Evolutionary conservation across 208 protist species (phyloP).

Genomic region (Leishmania turanica): DNA sequence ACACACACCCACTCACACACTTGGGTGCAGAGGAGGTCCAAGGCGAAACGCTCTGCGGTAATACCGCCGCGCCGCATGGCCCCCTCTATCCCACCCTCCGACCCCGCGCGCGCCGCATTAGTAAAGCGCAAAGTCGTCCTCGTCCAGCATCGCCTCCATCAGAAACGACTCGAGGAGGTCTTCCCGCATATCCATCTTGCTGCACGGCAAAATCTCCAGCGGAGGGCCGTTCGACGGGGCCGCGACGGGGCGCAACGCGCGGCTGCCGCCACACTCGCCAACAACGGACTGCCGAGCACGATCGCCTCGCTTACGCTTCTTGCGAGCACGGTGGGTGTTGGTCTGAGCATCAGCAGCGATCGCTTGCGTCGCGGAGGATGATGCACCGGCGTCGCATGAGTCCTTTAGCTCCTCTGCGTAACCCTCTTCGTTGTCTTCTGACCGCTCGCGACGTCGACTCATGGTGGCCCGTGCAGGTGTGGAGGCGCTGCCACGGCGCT

Average conservation of each 20-base stretch:
- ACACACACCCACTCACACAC: neutral
- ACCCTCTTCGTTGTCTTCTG: conserved; percentile 10
- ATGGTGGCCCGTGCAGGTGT: neutral
- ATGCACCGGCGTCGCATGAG: neutral
- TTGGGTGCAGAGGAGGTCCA: neutral
- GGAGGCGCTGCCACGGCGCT: neutral
- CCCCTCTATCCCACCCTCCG: neutral
- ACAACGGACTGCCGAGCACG: conserved; percentile 18
- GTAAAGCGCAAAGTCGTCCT: conserved; percentile 42
- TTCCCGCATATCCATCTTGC: conserved; percentile 54
- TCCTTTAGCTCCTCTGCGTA: neutral
- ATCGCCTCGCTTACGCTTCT: conserved; percentile 34
- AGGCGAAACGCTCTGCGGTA: neutral
- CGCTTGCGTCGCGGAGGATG: neutral
- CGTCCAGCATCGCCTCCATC: conserved; percentile 44
- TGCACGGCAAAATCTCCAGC: conserved; percentile 56
- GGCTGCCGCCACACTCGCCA: conserved; percentile 52
- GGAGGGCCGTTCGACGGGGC: conserved; percentile 45
- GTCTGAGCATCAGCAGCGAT: neutral
- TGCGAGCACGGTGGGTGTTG: neutral
- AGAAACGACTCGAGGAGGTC: conserved; percentile 61
- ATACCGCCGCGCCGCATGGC: neutral
- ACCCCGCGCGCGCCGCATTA: neutral
- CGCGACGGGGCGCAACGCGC: conserved; percentile 43
- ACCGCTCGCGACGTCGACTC: conserved; percentile 16